Conservation (phyloP, 2,329 filamentous ascomycete genomes). For the Xylaria multiplex region DNA sequence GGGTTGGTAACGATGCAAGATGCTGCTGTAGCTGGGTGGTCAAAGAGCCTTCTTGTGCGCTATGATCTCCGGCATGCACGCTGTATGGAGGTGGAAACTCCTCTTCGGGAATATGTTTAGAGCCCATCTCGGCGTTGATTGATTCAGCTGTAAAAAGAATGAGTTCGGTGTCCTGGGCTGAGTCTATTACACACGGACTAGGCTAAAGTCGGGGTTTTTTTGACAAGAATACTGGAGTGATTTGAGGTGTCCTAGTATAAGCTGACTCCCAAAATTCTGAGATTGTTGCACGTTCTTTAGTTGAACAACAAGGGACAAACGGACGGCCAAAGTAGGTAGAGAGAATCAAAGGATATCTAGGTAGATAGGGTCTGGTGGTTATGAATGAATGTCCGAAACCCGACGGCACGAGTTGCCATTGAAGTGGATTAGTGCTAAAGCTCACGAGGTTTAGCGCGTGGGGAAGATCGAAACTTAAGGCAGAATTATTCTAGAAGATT, state of each 20-base stretch:
- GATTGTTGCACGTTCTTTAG: too few species aligned
- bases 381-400: neutral
- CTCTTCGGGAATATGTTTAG: conserved; percentile 17
- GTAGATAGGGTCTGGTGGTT: neutral
- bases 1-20: conserved; percentile 51
- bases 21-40: conserved; percentile 48
- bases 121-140: conserved; percentile 20
- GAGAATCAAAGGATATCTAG: neutral
- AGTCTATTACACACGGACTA: neutral
- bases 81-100: conserved; percentile 45
- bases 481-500: conserved; percentile 25
- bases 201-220: neutral
- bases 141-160: neutral
- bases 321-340: neutral
- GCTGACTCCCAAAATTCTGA: too few species aligned
- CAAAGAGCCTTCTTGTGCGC: conserved; percentile 31
- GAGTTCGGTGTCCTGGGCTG: too few species aligned
- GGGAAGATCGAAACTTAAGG: conserved; percentile 14
- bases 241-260: neutral
- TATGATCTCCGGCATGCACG: conserved; percentile 16
- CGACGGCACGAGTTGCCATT: conserved; percentile 3
- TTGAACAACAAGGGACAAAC: neutral
- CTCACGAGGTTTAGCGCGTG: conserved; percentile 4
- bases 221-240: neutral
- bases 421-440: neutral